These are phyloP conservation scores for Aspergillus luchuensis DNA, from an alignment of 2,329 filamentous ascomycete species.

Conservation along the genomic window DNA sequence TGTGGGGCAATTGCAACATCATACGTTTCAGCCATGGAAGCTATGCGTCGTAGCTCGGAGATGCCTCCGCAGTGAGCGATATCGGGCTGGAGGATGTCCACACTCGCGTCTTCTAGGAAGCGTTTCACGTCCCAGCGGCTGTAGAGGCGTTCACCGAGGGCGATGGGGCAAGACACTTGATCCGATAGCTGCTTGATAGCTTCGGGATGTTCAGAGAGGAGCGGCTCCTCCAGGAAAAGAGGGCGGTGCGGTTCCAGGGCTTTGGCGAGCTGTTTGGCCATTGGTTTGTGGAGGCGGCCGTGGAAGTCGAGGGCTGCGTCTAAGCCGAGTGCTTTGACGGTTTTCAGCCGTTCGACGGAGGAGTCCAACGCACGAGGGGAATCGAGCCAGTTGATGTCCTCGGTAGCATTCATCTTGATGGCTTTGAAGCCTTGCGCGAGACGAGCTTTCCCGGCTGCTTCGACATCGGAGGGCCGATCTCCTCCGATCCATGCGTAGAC, in stretches of 20 bases:
- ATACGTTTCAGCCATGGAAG: slow-evolving; percentile 71
- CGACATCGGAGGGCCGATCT: slow-evolving; percentile 68
- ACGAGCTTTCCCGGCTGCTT: slow-evolving; percentile 56
- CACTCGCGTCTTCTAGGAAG: slow-evolving; percentile 67
- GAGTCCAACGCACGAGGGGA: slow-evolving; percentile 65
- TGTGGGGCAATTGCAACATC: slow-evolving; percentile 74
- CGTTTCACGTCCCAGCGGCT: slow-evolving; percentile 73
- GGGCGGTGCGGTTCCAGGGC: slow-evolving; percentile 68
- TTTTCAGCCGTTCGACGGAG: slow-evolving; percentile 67
- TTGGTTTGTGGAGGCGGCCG: slow-evolving; percentile 74
- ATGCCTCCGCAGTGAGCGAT: slow-evolving; percentile 73
- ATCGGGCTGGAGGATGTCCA: slow-evolving; percentile 74
- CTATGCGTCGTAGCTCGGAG: slow-evolving; percentile 69
- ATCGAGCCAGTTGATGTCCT: slow-evolving; percentile 76
- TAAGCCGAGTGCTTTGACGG: slow-evolving; percentile 69
- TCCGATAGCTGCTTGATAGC: slow-evolving; percentile 63
- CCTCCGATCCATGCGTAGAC: slow-evolving; percentile 81
- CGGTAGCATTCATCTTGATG: slow-evolving; percentile 78
- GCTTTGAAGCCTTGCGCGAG: slow-evolving; percentile 44
- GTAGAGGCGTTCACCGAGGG: slow-evolving; percentile 71
- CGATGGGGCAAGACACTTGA: slow-evolving; percentile 65
- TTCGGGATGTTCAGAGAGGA: slow-evolving; percentile 69
- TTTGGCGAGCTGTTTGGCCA: slow-evolving; percentile 74
- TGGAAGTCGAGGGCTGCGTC: slow-evolving; percentile 78
- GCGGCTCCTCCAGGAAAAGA: slow-evolving; percentile 75